Percentiles rank a stretch among this genome's conserved stretches.
These are phyloP conservation scores for Metschnikowia borealis DNA, from an alignment of 805 yeast genomes.

Conservation along the genomic window DNA sequence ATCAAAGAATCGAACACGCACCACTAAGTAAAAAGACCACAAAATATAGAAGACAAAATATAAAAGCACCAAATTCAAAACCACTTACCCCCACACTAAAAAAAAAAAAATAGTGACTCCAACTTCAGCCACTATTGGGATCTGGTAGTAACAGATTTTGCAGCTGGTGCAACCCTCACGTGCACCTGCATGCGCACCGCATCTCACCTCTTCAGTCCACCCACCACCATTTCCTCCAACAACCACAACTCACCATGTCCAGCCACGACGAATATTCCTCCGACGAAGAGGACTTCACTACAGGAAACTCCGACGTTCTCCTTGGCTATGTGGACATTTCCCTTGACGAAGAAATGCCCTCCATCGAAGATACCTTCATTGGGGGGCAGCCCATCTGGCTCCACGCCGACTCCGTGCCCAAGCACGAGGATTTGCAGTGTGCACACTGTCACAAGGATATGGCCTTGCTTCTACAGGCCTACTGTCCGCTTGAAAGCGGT, in stretches of 20 bases:
- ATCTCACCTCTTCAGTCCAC: not conserved
- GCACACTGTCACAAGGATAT: conserved; percentile 57
- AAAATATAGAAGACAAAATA: too few species aligned
- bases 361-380: conserved; percentile 65
- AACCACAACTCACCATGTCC: conserved; percentile 22
- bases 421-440: conserved; percentile 53
- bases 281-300: conserved; percentile 42
- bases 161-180: too few species aligned
- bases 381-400: conserved; percentile 76
- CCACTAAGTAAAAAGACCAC: too few species aligned
- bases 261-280: conserved; percentile 50
- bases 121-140: too few species aligned
- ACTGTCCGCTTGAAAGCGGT: conserved; percentile 68
- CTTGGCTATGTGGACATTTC: conserved; percentile 66
- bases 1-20: too few species aligned
- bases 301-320: conserved; percentile 39
- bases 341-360: conserved; percentile 35
- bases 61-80: too few species aligned
- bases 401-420: conserved; percentile 55
- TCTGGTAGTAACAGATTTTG: too few species aligned
- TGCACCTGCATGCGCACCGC: not conserved
- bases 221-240: not conserved
- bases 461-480: conserved; percentile 74
- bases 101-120: too few species aligned
- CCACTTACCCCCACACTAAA: too few species aligned